Base-by-base conservation (phyloP, 208 protist species). In the Leishmania tropica region DNA sequence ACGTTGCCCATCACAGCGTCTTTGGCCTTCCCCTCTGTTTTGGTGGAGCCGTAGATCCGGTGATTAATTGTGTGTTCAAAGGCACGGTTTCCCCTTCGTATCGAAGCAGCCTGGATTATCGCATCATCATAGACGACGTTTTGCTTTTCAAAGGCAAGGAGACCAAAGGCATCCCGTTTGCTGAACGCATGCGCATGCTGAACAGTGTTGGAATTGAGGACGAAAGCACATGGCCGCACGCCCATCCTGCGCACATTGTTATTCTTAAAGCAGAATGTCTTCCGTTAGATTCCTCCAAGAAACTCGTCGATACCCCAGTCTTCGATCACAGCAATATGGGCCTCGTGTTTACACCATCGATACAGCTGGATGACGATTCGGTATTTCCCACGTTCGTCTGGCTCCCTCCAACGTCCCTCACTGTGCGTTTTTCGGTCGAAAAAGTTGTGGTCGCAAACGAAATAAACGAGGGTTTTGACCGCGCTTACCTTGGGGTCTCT, bases 41-140 rank as follows among this genome's bases (percentile, higher is more conserved):
- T 86, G 85, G 83, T 64, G 85, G 86, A 6, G 54, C 78, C 13
- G 64, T 71, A 24, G 56, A 71, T 53, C 79, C 81, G 0, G 71
- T 92, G 64, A 81, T 70, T 11, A 86, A 89, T 47, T 91, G 90
- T 62, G 76, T 96, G 31, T 96, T 97, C 80, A 84, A 85, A 67
- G 94, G 83, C 31, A 92, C 88, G 1, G 47, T 96, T n/a, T 84
- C 86, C 31, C 83, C 93, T 28, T 94, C 90, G 31, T 92, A 89
- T 68, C 45, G 91, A 58, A 88, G 81, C 56, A 84, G 82, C 67
- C 67, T 86, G 35, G 90, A 97, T 40, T 93, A 89, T 80, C 85
- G 90, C 47, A 92, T 95, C 56, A 89, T 97, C 70, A 73, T 97
- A 21, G 88, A 95, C 62, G 94, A 97, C 78, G 84, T 97, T 65